These are phyloP conservation scores for Nicotiana paniculata DNA, from an alignment of 257 asterid genomes.

Conservation along the genomic window DNA sequence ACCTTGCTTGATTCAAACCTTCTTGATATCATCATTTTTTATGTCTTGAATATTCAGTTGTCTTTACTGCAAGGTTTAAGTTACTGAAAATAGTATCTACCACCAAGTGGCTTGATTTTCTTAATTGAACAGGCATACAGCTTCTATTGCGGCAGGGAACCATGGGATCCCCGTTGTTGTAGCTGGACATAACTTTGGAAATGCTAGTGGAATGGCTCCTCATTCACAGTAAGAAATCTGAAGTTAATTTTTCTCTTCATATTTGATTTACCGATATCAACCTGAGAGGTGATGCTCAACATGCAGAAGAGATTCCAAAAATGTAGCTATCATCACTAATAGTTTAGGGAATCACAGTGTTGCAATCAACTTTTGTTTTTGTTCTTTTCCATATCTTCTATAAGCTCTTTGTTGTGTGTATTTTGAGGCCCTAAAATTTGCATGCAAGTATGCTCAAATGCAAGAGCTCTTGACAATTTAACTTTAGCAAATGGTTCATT, in stretches of 20 bases:
- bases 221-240: slow-evolving; percentile 77
- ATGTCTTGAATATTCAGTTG: neutral
- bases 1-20: neutral
- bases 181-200: slow-evolving; percentile 86
- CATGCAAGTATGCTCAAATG: neutral
- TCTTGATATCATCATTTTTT: neutral
- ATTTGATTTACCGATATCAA: neutral
- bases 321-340: neutral
- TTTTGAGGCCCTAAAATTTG: neutral
- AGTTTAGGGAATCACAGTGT: neutral
- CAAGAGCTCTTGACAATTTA: neutral
- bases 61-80: neutral
- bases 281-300: neutral
- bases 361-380: neutral
- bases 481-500: neutral
- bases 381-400: neutral
- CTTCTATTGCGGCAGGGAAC: slow-evolving; percentile 93
- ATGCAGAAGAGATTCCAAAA: neutral
- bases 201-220: slow-evolving; percentile 99
- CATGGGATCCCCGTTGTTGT: slow-evolving; percentile 88
- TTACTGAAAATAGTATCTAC: neutral
- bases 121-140: slow-evolving; percentile 68
- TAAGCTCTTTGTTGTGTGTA: neutral
- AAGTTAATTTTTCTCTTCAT: neutral
- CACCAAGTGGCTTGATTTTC: neutral